Conservation (phyloP, 306 rosid species). For the Purshia tridentata region DNA sequence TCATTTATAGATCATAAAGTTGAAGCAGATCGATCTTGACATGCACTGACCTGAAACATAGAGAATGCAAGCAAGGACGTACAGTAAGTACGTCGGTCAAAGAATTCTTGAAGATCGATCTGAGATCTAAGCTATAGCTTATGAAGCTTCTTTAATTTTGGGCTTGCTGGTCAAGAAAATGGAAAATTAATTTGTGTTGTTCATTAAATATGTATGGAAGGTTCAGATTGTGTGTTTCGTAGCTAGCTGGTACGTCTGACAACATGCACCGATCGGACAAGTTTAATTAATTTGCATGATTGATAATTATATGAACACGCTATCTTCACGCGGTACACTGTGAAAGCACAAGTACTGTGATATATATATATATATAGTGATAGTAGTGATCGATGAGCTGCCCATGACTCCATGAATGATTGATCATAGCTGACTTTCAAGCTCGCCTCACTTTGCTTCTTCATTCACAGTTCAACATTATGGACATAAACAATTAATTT, state of each 20-base stretch:
- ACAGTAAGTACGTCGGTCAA: neutral
- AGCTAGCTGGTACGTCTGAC: no score
- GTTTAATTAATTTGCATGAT: neutral
- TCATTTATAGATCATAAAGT: no score
- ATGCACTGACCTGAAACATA: neutral
- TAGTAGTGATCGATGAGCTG: neutral
- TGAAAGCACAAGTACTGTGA: neutral
- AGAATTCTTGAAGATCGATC: no score
- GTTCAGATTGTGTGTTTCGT: neutral
- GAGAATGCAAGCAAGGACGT: neutral
- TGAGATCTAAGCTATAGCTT: neutral
- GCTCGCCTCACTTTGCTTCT: no score
- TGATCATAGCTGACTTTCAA: no score
- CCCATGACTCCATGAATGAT: neutral
- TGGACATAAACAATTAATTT: no score
- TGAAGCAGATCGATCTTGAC: no score
- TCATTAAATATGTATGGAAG: neutral
- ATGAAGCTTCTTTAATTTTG: neutral
- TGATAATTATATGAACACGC: neutral
- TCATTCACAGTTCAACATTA: no score
- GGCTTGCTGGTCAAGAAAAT: no score
- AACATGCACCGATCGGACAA: no score
- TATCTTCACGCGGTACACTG: slow-evolving; percentile 5
- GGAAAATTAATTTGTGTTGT: neutral
- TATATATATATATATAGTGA: no score